These are phyloP conservation scores for Kurtzmaniella cleridarum DNA, from an alignment of 805 yeast genomes.

Conservation along the genomic window DNA sequence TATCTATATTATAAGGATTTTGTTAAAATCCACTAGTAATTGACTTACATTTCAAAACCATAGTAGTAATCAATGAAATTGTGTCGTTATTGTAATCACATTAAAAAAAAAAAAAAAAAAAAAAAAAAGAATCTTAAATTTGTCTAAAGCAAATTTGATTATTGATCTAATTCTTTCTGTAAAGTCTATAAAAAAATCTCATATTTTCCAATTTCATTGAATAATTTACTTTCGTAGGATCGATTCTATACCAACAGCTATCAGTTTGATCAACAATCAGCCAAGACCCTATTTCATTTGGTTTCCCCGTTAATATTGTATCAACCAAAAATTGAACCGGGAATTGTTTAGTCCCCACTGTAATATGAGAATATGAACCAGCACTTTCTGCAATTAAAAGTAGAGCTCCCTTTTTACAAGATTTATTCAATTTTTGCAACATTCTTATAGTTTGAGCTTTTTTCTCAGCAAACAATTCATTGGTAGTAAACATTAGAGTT, in stretches of 20 bases:
- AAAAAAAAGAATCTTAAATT: too few relatives aligned
- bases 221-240: conserved; percentile 47
- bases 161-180: conserved; percentile 49
- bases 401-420: conserved; percentile 52
- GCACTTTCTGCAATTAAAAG: conserved; percentile 81
- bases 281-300: conserved; percentile 53
- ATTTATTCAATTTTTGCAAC: conserved; percentile 45
- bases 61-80: too few relatives aligned
- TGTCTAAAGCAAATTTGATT: too few relatives aligned
- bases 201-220: conserved; percentile 73
- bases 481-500: conserved; percentile 79
- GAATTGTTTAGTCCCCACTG: conserved; percentile 68
- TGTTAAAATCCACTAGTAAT: too few relatives aligned
- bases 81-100: too few relatives aligned
- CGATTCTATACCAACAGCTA: conserved; percentile 73
- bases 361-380: conserved; percentile 79
- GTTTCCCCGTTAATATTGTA: conserved; percentile 56
- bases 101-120: not conserved
- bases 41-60: too few relatives aligned
- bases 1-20: too few relatives aligned
- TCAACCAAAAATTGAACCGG: conserved; percentile 81
- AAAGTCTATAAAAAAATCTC: conserved; percentile 79
- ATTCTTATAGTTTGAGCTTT: conserved; percentile 55
- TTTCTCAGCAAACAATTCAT: conserved; percentile 73
- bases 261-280: conserved; percentile 59